Evolutionary conservation across 108 stramenopile genomes (phyloP).

Genomic region (Fragilaria crotonensis): DNA sequence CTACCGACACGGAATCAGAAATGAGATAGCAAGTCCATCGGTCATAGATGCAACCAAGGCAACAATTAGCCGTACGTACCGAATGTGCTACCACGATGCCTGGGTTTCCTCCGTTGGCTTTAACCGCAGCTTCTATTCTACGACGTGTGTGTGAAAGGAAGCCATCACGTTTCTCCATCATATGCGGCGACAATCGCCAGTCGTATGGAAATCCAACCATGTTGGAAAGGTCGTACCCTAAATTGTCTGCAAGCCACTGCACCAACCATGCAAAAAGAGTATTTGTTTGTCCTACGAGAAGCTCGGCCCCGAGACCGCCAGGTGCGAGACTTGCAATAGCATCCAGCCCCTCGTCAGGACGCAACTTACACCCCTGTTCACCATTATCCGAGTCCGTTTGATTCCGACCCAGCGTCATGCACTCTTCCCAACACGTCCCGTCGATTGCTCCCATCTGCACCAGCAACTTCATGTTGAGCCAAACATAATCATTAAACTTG

Average conservation of each 20-base stretch:
- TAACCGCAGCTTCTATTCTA: constrained; percentile 71
- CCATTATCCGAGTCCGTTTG: constrained; percentile 53
- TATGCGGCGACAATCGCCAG: constrained; percentile 73
- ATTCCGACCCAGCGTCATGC: constrained; percentile 64
- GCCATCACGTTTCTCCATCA: constrained; percentile 72
- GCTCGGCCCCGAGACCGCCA: constrained; percentile 44
- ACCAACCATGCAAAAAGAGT: constrained; percentile 85
- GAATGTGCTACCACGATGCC: constrained; percentile 87
- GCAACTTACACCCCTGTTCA: constrained; percentile 64
- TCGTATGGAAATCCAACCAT: constrained; percentile 83
- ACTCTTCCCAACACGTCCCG: constrained; percentile 62
- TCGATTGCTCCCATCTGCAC: constrained; percentile 79
- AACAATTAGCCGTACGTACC: constrained; percentile 21
- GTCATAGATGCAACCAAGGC: background rate
- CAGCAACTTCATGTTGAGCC: constrained; percentile 74
- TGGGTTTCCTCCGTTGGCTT: constrained; percentile 47
- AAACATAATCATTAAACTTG: constrained; percentile 81
- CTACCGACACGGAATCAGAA: constrained; percentile 6
- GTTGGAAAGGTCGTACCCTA: constrained; percentile 76
- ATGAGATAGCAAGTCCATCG: too few species aligned
- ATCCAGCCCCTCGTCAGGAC: constrained; percentile 85
- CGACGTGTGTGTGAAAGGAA: constrained; percentile 43
- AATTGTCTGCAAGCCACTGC: constrained; percentile 78
- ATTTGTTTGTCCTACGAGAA: constrained; percentile 75
- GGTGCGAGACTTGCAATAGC: constrained; percentile 71